Base-by-base conservation (phyloP, 495 filamentous ascomycete genomes). In the Xylaria sp. region DNA sequence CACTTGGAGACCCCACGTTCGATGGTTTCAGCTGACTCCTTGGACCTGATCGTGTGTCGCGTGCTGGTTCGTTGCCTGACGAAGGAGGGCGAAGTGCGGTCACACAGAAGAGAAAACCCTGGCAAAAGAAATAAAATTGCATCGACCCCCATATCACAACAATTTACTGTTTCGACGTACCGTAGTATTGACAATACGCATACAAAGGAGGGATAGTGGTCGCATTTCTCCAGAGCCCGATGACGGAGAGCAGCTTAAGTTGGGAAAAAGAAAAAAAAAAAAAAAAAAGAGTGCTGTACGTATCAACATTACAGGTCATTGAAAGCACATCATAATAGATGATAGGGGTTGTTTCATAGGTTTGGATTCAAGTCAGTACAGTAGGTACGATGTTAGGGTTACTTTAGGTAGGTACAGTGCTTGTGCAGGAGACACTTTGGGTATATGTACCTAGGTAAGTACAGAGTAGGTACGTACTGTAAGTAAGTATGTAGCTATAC, bases 1-100 rank as follows among this genome's bases (percentile, higher is more conserved):
- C 43, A 31, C 37, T n/a, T 26, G 26, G 43, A 62, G 67, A 69
- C 67, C 67, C 67, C 67, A 69, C 67, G 67, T 69, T 62, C 43
- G 67, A 52, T 58, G 17, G 43, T 50, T 70, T 70, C 68, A 70
- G 68, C 68, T 70, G 61, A 65, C 57, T 62, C 57, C 44, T 31
- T 21, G 53, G 37, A 48, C 61, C 48, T 58, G 37, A 63, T 66
- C 52, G 61, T 70, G 69, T 71, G 69, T 71, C 61, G 69, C 48
- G 52, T 71, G 37, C 61, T 66, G 69, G 69, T 66, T 71, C 50
- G 69, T 71, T 26, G 69, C 61, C 61, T 66, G 61, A 48, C 58
- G 15, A 70, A 52, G 33, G 68, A 66, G 50, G 69, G 69, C 52
- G 61, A 52, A n/a, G 48, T 31, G 37, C 41, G 21, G 61, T 65